A percentile compares a stretch with the other conserved stretches of the same genome.
These are phyloP conservation scores for Pythium diclinum DNA, from an alignment of 352 stramenopile genomes.

Conservation along the genomic window DNA sequence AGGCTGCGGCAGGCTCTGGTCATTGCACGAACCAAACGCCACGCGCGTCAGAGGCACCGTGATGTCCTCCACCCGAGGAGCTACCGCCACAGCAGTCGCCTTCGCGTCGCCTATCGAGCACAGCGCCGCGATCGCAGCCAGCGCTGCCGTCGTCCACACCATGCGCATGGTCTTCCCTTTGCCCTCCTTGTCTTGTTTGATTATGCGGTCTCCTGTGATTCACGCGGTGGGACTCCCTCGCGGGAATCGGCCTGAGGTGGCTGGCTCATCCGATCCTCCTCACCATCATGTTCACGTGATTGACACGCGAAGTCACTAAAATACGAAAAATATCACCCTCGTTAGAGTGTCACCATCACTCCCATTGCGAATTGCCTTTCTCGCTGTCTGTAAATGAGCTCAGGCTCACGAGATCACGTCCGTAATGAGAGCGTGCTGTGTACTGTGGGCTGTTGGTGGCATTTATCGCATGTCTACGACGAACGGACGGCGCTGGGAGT, in stretches of 20 bases:
- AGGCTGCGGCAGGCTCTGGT: constrained; percentile 79
- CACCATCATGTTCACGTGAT: not conserved
- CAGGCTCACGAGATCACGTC: too few species aligned
- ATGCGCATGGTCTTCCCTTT: not conserved
- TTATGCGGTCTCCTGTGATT: too few species aligned
- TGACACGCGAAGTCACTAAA: not conserved
- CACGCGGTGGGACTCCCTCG: not conserved
- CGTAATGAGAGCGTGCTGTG: too few species aligned
- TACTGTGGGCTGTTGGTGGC: not conserved
- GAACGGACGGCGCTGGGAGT: constrained; percentile 31
- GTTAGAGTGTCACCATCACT: not conserved
- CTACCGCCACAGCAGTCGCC: not conserved
- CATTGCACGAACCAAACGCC: constrained; percentile 85
- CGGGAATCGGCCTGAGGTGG: not conserved
- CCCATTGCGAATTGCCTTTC: too few species aligned
- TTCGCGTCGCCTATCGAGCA: not conserved
- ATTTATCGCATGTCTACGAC: constrained; percentile 72
- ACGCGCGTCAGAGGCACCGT: constrained; percentile 45
- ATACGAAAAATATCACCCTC: not conserved
- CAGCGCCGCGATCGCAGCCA: not conserved
- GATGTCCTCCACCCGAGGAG: constrained; percentile 34
- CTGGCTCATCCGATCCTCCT: too few species aligned
- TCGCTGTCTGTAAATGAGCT: too few species aligned
- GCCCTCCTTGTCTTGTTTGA: too few species aligned
- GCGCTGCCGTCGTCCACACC: not conserved